Base-by-base conservation (phyloP, 139 green algal species). In the Volvox reticuliferus region DNA sequence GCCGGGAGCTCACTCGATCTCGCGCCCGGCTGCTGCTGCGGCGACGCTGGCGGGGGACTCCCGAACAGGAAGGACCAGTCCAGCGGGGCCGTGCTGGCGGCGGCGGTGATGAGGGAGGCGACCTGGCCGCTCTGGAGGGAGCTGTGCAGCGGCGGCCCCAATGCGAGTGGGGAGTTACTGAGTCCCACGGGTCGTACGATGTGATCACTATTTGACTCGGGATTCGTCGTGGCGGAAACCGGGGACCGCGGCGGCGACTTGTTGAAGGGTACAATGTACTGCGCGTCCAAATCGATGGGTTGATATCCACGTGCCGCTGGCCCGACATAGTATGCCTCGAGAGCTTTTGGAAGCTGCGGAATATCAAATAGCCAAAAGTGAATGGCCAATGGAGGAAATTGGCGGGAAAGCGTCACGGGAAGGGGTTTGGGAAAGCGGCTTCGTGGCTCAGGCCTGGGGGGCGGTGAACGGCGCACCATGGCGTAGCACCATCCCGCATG, bases 291-390 rank as follows among this genome's bases (percentile, higher is more conserved):
- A 61, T 91, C 87, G 32, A 36, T 13, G 14, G 87, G 75, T 33
- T 9, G 1, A 76, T 91, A 91, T 61, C 87, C 87, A 26, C 87
- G 87, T 1, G 87, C 19, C 1, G 30, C 87, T 22, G 87, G 87
- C 67, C 87, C 87, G 24, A 28, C 1, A 50, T 62, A 91, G 87
- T 91, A 91, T 1, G 87, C 87, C 55, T 86, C 87, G 0, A 91
- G 50, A 6, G 87, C 87, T 61, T 84, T 85, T 30, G 87, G 87
- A 37, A 91, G 87, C 87, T 91, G 87, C 44, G 19, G 65, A 28
- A 12, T 28, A 73, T 16, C 17, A 19, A n/a, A n/a, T 5, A 9
- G 44, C 44, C 44, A 55, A 55, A 55, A 55, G 44, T 55, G 44
- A 55, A 55, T 55, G 44, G 9, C 5, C 44, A 9, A 9, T 9